Evolutionary conservation across 2,329 filamentous ascomycete genomes (phyloP).

Genomic region (Hirsutella thompsonii): DNA sequence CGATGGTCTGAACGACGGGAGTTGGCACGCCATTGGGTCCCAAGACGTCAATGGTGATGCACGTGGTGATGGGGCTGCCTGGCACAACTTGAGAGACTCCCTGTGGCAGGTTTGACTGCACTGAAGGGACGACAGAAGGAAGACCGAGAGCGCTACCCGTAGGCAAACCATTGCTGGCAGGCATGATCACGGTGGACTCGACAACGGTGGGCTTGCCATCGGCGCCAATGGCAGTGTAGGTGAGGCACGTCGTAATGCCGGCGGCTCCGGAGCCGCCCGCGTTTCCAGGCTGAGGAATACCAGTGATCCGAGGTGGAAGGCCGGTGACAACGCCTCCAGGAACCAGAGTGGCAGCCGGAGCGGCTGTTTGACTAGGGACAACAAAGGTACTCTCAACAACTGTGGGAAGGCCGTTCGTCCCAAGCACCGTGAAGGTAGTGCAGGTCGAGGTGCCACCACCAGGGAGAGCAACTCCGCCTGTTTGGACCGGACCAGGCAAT

Average conservation of each 20-base stretch:
- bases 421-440: constrained; percentile 17
- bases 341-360: constrained; percentile 1
- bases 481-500: constrained; percentile 3
- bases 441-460: constrained; percentile 9
- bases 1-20: constrained; percentile 14
- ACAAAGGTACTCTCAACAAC: constrained; percentile 15
- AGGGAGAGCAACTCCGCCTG: not conserved
- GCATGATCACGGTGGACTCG: constrained; percentile 18
- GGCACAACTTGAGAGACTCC: constrained; percentile 6
- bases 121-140: constrained; percentile 8
- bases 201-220: constrained; percentile 17
- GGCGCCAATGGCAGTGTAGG: constrained; percentile 11
- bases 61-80: constrained; percentile 11
- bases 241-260: constrained; percentile 17
- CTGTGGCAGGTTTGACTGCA: constrained; percentile 7
- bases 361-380: constrained; percentile 7
- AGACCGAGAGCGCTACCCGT: constrained; percentile 6
- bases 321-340: constrained; percentile 12
- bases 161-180: constrained; percentile 9
- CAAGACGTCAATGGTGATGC: constrained; percentile 17
- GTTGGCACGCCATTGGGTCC: constrained; percentile 19
- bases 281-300: constrained; percentile 1
- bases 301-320: constrained; percentile 9
- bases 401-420: constrained; percentile 14
- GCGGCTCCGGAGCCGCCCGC: not conserved